These are phyloP conservation scores for Didymella arachidicola DNA, from an alignment of 2,329 filamentous ascomycete genomes.

Conservation along the genomic window DNA sequence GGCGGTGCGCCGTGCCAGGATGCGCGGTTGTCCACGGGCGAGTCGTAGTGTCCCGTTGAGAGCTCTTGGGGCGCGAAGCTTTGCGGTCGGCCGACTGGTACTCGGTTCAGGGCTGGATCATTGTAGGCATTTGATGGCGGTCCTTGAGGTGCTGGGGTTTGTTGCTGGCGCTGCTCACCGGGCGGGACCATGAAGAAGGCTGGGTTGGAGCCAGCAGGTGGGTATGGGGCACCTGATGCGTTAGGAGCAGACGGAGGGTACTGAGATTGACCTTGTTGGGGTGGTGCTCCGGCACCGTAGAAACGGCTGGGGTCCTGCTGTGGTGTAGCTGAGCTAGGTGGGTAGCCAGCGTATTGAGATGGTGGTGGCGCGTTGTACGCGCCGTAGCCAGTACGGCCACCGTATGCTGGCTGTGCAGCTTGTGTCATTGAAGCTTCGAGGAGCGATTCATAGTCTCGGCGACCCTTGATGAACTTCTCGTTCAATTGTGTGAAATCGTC, in stretches of 20 bases:
- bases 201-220: conserved; percentile 46
- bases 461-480: conserved; percentile 99
- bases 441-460: conserved; percentile 94
- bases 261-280: conserved; percentile 45
- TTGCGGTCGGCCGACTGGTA: conserved; percentile 46
- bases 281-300: conserved; percentile 42
- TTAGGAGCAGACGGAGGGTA: conserved; percentile 48
- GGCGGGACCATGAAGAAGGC: conserved; percentile 52
- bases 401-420: conserved; percentile 80
- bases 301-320: conserved; percentile 41
- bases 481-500: conserved; percentile 99
- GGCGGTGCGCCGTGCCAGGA: conserved; percentile 45
- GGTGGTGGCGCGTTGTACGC: conserved; percentile 46
- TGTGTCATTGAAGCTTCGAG: conserved; percentile 97
- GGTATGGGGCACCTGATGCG: conserved; percentile 50
- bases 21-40: conserved; percentile 56
- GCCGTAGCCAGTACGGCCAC: conserved; percentile 63
- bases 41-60: conserved; percentile 57
- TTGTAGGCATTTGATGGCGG: conserved; percentile 49
- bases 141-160: conserved; percentile 40
- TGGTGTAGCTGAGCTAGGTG: conserved; percentile 44
- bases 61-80: conserved; percentile 57
- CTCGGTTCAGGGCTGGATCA: conserved; percentile 46
- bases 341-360: conserved; percentile 43
- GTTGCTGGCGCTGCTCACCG: conserved; percentile 40